Base-by-base conservation (phyloP, 2,329 filamentous ascomycete species). In the Grosmannia clavigera region DNA sequence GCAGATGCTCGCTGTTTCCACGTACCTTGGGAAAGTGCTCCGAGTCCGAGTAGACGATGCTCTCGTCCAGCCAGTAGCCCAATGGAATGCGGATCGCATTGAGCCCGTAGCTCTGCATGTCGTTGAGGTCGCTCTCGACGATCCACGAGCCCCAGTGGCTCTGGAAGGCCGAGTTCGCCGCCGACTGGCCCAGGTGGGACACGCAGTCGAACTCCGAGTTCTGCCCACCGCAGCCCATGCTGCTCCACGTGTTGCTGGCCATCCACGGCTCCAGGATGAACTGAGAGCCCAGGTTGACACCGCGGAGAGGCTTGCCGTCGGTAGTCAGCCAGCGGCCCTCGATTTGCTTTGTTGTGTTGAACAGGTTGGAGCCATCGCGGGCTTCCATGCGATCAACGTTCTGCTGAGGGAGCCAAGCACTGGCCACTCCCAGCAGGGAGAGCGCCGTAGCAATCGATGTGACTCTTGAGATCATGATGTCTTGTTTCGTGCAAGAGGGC, bases 231-330 rank as follows among this genome's bases (percentile, higher is more conserved):
- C 80, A 82, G 40, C 78, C 78, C 66, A 81, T 79, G 22, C 64
- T 64, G 22, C 62, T 67, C 78, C 80, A 83, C 57, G 73, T 72
- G 33, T 68, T 66, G 19, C 65, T 63, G 54, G 74, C 74, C 66
- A 82, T 78, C 80, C 80, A 82, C 9, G 78, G 78, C 68, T 83
- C 80, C 40, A 76, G 69, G 58, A 82, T 67, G 65, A 82, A 81
- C 29, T 76, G 71, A 0, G 76, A 74, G 6, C 80, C 78, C 10
- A 81, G 69, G 65, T 82, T 82, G 60, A 82, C 80, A 38, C 80
- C 80, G 11, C 79, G 76, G 58, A 82, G 55, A 2, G 55, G 57
- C 1, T 57, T 52, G 22, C 58, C 60, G 43, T 61, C 50, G 0
- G 57, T 61, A 1, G 61, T 59, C 43, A 62, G 46, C 62, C 62